Evolutionary conservation across 1,139 yeast species (phyloP).

Genomic region (Diutina siamensis): DNA sequence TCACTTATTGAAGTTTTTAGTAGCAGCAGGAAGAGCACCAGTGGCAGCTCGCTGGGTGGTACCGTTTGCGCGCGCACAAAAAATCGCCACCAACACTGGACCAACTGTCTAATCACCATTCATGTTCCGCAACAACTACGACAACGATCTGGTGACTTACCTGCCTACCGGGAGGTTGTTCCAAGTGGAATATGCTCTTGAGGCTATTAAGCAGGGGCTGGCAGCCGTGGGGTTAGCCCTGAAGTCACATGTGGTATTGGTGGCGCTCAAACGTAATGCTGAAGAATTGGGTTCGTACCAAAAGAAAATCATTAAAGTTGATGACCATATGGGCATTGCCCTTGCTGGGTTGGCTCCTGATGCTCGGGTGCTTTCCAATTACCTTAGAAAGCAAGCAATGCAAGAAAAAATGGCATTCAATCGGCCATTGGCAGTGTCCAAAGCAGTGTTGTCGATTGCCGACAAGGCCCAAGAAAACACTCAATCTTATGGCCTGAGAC

Average conservation of each 20-base stretch:
- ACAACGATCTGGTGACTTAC: conserved; percentile 94
- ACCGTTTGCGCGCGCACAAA: not conserved
- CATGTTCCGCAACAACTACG: conserved; percentile 96
- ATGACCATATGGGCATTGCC: conserved; percentile 88
- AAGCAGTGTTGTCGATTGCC: conserved; percentile 79
- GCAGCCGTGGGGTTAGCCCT: conserved; percentile 94
- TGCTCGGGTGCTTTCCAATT: conserved; percentile 86
- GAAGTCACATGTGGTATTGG: conserved; percentile 77
- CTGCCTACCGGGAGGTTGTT: conserved; percentile 96
- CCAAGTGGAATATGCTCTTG: conserved; percentile 92
- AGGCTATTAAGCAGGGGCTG: conserved; percentile 96
- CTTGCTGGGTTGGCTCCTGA: conserved; percentile 98
- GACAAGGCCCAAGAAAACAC: conserved; percentile 97
- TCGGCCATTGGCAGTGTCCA: conserved; percentile 75
- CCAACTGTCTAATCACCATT: too few relatives aligned
- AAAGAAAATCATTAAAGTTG: conserved; percentile 83
- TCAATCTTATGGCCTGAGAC: conserved; percentile 91
- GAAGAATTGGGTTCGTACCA: conserved; percentile 97
- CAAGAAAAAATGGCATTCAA: conserved; percentile 76
- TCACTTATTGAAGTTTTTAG: too few relatives aligned
- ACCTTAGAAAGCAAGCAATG: conserved; percentile 84
- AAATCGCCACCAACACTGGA: not conserved
- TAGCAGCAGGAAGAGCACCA: too few relatives aligned
- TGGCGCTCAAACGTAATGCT: conserved; percentile 85
- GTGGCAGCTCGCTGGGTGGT: too few relatives aligned